These are phyloP conservation scores for Aotearoamyces nothofagi DNA, from an alignment of 2,329 filamentous ascomycete species.

Conservation along the genomic window DNA sequence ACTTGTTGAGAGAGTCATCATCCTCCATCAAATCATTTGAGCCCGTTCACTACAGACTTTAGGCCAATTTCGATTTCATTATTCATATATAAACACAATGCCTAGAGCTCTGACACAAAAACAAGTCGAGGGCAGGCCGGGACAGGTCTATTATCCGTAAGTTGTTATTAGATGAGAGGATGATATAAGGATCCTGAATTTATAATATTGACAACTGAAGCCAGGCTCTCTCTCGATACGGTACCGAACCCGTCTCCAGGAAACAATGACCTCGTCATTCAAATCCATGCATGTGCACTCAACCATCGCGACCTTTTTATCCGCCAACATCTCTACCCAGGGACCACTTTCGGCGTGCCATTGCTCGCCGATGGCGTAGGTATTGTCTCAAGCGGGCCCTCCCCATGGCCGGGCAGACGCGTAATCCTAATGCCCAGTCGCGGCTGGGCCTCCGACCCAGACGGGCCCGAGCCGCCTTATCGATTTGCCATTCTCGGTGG, in stretches of 20 bases:
- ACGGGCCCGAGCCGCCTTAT: constrained; percentile 55
- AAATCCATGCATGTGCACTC: constrained; percentile 64
- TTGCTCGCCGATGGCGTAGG: constrained; percentile 76
- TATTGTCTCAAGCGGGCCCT: constrained; percentile 48
- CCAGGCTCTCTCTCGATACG: constrained; percentile 42
- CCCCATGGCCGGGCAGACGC: constrained; percentile 40
- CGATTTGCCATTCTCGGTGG: constrained; percentile 54
- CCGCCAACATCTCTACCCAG: constrained; percentile 82
- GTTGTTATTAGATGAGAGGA: constrained; percentile 11
- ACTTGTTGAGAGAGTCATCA: too few species aligned
- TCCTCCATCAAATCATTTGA: too few species aligned
- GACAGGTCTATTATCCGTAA: constrained; percentile 74
- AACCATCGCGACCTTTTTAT: constrained; percentile 96
- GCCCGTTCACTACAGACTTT: too few species aligned
- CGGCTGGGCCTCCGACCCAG: constrained; percentile 58
- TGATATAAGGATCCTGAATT: constrained; percentile 18
- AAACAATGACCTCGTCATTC: constrained; percentile 56
- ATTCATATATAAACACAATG: constrained; percentile 10
- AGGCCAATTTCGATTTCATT: too few species aligned
- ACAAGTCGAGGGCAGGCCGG: constrained; percentile 67
- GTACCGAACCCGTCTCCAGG: constrained; percentile 47
- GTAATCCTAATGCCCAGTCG: constrained; percentile 67
- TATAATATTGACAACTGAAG: constrained; percentile 20
- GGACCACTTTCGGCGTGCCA: constrained; percentile 62
- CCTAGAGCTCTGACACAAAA: constrained; percentile 27